Evolutionary conservation across 1,139 yeast species (phyloP), one percentile per base, ranked within the genome.

Genomic region (Kodamaea alishanica): DNA sequence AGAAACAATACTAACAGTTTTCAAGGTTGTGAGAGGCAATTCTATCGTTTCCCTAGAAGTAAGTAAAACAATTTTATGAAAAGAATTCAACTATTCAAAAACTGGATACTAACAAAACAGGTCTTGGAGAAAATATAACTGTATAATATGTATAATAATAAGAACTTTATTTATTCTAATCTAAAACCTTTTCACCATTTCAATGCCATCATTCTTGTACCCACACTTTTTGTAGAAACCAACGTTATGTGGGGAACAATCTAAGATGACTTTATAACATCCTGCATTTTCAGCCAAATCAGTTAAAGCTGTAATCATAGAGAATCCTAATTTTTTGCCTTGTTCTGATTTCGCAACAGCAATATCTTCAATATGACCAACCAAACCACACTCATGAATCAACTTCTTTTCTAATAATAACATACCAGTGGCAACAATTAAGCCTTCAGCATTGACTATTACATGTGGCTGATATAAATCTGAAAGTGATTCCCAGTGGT

Each of bases 351-450:
- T 60, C 26, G 80, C 75, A 5, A 92, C 96, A 0, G 97, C 86
- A 44, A 92, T 90, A 58, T 92, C 98, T 58, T 92, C 98, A 46
- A 92, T 84, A 62, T 92, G 98, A 5, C 97, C 98, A 8, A 88
- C 95, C 39, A 71, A 61, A 0, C 96, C 95, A 59, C 94, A 81
- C 35, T 70, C 77, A 58, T 90, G 97, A 37, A 84, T 81, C 43
- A 81, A 51, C 52, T 84, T 84, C 37, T 64, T 66, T 52, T 84
- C 94, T 11, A 84, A 60, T 8, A 70, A 48, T 28, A 70, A 56
- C 74, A 69, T 70, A 1, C 77, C 77, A 0, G 75, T 69, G 35
- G 75, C 73, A 4, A 69, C 75, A 5, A 84, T 61, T 6, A 70
- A 51, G 8, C 60, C 79, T 53, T 30, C 72, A 1, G 52, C 55